Evolutionary conservation across 108 stramenopile species (phyloP).

Genomic region (Cyclotella atomus): DNA sequence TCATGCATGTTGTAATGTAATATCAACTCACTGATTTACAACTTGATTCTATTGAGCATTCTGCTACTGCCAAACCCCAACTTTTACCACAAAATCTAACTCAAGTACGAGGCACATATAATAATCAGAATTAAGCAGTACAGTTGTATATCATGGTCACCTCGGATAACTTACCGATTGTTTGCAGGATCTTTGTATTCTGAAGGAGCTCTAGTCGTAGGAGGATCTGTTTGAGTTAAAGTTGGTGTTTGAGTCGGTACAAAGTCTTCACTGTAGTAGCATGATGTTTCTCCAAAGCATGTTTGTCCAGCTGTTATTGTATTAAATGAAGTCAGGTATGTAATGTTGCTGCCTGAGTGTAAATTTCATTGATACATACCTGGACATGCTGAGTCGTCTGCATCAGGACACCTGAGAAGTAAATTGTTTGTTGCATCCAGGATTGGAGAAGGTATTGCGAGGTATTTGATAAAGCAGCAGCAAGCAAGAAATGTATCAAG

Average conservation of each 20-base stretch:
- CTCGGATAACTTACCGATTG: conserved; percentile 13
- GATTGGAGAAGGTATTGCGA: not conserved
- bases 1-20: not conserved
- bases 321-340: too few species aligned
- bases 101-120: not conserved
- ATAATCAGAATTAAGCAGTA: not conserved
- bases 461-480: too few species aligned
- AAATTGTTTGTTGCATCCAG: not conserved
- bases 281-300: conserved; percentile 46
- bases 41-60: conserved; percentile 32
- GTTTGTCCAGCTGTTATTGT: conserved; percentile 14
- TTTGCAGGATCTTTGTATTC: conserved; percentile 35
- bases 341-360: too few species aligned
- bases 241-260: conserved; percentile 29
- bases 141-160: not conserved
- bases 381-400: conserved; percentile 11
- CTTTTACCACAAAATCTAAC: conserved; percentile 13
- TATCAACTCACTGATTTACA: conserved; percentile 25
- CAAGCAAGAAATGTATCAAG: too few species aligned
- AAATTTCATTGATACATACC: too few species aligned
- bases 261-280: conserved; percentile 33
- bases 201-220: conserved; percentile 35
- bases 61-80: conserved; percentile 11
- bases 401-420: conserved; percentile 25
- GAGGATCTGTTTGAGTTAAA: conserved; percentile 11